A percentile compares a stretch with the other conserved stretches of the same genome.
Evolutionary conservation across 306 rosid species (phyloP).

Genomic region (Sicyos edulis): DNA sequence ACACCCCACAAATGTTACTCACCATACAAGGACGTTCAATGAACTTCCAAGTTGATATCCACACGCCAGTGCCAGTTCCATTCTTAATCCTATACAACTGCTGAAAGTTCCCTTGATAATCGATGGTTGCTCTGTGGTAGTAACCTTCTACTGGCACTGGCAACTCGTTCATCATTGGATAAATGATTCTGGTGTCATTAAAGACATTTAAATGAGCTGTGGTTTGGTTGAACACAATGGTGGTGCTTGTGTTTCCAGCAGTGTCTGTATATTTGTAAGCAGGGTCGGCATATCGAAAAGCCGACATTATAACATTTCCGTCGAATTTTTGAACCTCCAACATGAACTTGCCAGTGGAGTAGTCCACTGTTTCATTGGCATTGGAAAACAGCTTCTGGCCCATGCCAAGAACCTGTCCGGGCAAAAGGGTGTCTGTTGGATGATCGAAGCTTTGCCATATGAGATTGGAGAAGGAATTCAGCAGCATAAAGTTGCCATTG

Average conservation of each 20-base stretch:
- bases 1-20: slow-evolving; percentile 34
- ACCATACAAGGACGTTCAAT: slow-evolving; percentile 30
- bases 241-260: not conserved
- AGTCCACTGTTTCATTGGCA: slow-evolving; percentile 21
- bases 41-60: slow-evolving; percentile 26
- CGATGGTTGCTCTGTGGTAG: slow-evolving; percentile 28
- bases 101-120: slow-evolving; percentile 30
- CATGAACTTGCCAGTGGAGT: not conserved
- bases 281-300: slow-evolving; percentile 13
- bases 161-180: slow-evolving; percentile 3
- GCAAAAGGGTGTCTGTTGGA: slow-evolving; percentile 29
- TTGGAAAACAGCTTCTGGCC: slow-evolving; percentile 14
- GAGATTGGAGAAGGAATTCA: not conserved
- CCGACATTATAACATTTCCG: slow-evolving; percentile 9
- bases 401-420: not conserved
- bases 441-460: slow-evolving; percentile 24
- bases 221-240: slow-evolving; percentile 24
- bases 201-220: slow-evolving; percentile 25
- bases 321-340: not conserved
- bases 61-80: not conserved
- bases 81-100: slow-evolving; percentile 21
- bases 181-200: slow-evolving; percentile 14
- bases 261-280: slow-evolving; percentile 25
- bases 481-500: slow-evolving; percentile 31
- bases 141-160: slow-evolving; percentile 10